A percentile compares a stretch with the other conserved stretches of the same genome.
phyloP scores from a whole-genome alignment of 768 basidiomycete species.

The Amyloporia xantha region DNA sequence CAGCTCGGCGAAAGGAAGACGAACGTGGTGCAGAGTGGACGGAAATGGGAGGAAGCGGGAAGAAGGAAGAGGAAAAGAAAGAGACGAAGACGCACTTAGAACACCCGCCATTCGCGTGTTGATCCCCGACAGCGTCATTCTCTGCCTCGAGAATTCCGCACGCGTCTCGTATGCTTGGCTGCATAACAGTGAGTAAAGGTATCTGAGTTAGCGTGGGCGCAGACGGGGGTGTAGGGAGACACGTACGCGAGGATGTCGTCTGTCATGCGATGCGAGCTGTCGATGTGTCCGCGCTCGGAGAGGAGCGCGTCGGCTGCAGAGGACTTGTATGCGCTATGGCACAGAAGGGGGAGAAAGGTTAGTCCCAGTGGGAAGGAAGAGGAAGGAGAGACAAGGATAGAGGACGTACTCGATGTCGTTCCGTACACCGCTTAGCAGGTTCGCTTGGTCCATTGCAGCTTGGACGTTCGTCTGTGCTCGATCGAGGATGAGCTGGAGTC shows the following conservation, averaged over 20 bases:
- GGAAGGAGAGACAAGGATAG: background rate
- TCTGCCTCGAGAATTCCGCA: slow-evolving; percentile 83
- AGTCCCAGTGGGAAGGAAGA: too few species aligned
- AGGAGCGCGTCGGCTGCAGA: slow-evolving; percentile 82
- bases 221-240: background rate
- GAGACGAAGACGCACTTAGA: slow-evolving; percentile 69
- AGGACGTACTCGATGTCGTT: slow-evolving; percentile 87
- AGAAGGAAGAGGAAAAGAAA: too few species aligned
- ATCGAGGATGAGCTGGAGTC: background rate
- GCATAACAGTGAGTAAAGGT: background rate
- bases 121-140: slow-evolving; percentile 66
- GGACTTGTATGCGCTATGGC: slow-evolving; percentile 78
- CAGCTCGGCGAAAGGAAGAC: too few species aligned
- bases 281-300: slow-evolving; percentile 83
- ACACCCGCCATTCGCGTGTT: slow-evolving; percentile 81
- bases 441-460: slow-evolving; percentile 78
- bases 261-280: slow-evolving; percentile 91
- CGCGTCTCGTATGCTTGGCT: slow-evolving; percentile 93
- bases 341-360: too few species aligned
- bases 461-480: slow-evolving; percentile 77
- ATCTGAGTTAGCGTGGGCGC: background rate
- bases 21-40: background rate
- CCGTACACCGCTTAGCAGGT: slow-evolving; percentile 82
- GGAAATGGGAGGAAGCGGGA: background rate
- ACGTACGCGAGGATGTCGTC: slow-evolving; percentile 84